Evolutionary conservation across 495 filamentous ascomycete species (phyloP).

Genomic region (Rusavskia elegans): DNA sequence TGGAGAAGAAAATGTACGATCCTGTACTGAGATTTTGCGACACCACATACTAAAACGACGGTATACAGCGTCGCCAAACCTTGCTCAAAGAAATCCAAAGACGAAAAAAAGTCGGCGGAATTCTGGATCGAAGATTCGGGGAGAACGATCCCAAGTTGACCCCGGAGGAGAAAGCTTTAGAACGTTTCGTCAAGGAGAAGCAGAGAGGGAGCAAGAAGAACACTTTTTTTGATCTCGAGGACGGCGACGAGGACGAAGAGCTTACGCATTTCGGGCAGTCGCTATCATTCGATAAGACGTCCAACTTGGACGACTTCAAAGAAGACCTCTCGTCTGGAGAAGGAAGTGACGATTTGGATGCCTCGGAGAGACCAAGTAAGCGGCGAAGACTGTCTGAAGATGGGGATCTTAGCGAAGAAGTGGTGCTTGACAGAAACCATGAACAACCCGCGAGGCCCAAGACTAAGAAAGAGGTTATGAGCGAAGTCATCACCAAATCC

Average conservation of each 20-base stretch:
- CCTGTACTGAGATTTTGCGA: conserved; percentile 27
- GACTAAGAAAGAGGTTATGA: conserved; percentile 87
- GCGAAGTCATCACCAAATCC: conserved; percentile 93
- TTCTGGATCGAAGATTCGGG: conserved; percentile 86
- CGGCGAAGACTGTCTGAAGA: conserved; percentile 33
- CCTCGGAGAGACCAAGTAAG: conserved; percentile 39
- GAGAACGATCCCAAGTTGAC: conserved; percentile 91
- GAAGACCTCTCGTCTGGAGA: conserved; percentile 43
- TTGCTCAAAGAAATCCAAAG: conserved; percentile 73
- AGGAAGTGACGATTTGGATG: conserved; percentile 24
- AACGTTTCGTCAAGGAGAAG: conserved; percentile 79
- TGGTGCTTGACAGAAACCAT: conserved; percentile 26
- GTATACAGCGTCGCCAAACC: conserved; percentile 51
- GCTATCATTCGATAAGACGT: conserved; percentile 42
- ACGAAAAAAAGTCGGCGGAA: conserved; percentile 78
- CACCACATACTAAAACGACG: conserved; percentile 66
- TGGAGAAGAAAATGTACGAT: conserved; percentile 68
- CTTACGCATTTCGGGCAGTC: conserved; percentile 76
- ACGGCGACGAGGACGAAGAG: conserved; percentile 49
- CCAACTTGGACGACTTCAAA: conserved; percentile 53
- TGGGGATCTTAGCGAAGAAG: conserved; percentile 22
- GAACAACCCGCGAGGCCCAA: conserved; percentile 55
- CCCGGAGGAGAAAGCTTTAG: conserved; percentile 80
- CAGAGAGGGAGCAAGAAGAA: conserved; percentile 51
- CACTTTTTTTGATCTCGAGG: conserved; percentile 80